These are phyloP conservation scores for Salvia hispanica DNA, from an alignment of 257 asterid genomes.

Conservation along the genomic window DNA sequence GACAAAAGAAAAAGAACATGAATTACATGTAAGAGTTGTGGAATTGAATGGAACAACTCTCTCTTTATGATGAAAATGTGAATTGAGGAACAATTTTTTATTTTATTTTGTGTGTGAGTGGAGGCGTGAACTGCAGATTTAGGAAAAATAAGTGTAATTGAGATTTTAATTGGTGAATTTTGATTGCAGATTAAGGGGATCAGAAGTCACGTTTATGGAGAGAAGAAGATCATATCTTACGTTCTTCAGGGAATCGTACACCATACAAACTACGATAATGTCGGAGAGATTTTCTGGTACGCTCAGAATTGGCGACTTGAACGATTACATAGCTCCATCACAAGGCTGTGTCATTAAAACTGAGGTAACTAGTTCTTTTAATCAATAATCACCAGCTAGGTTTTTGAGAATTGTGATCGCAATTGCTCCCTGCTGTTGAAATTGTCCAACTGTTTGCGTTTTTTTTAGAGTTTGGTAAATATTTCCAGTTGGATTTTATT, in stretches of 20 bases:
- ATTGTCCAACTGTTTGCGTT: slow-evolving; percentile 5
- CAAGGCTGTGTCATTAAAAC: slow-evolving; percentile 90
- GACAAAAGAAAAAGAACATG: too few species aligned
- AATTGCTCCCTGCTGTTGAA: background rate
- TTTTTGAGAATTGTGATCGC: background rate
- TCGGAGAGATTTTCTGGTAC: slow-evolving; percentile 91
- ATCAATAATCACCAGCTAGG: slow-evolving; percentile 18
- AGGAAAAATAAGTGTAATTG: too few species aligned
- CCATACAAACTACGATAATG: slow-evolving; percentile 51
- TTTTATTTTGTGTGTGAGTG: too few species aligned
- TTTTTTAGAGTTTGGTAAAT: background rate
- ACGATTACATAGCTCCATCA: slow-evolving; percentile 95
- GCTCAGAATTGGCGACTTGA: slow-evolving; percentile 88
- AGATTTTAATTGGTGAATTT: too few species aligned
- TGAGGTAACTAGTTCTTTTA: slow-evolving; percentile 50
- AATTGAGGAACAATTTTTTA: too few species aligned
- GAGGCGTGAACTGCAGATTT: too few species aligned
- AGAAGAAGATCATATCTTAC: background rate
- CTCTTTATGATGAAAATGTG: too few species aligned
- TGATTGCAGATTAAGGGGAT: too few species aligned
- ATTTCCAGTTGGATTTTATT: background rate
- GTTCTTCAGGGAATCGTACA: background rate
- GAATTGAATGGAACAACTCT: too few species aligned
- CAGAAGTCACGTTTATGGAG: too few species aligned
- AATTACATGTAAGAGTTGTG: too few species aligned